Percentiles rank a stretch among this genome's conserved stretches.
These are phyloP conservation scores for Curvularia sp. DNA, from an alignment of 2,329 filamentous ascomycete species.

Conservation along the genomic window DNA sequence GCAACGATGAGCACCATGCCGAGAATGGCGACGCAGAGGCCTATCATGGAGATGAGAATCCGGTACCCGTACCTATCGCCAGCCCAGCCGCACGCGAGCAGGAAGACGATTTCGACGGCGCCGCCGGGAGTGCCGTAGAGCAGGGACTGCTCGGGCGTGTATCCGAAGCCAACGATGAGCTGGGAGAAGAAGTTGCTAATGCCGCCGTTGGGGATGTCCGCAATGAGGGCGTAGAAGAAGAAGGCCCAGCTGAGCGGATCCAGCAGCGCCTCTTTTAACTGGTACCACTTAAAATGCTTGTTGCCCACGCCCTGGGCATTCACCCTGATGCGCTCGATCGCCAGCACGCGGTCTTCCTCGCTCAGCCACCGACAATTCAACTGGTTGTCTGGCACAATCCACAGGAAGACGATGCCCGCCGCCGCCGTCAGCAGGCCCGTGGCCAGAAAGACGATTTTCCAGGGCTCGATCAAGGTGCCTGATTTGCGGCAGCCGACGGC, in stretches of 20 bases:
- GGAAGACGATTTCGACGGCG: constrained; percentile 67
- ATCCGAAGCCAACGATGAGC: constrained; percentile 70
- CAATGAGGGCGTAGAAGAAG: constrained; percentile 63
- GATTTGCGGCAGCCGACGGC: constrained; percentile 62
- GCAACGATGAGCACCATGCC: constrained; percentile 71
- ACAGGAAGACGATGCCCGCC: constrained; percentile 55
- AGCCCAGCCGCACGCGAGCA: constrained; percentile 64
- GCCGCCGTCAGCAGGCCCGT: constrained; percentile 54
- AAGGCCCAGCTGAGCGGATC: constrained; percentile 69
- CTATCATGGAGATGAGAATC: constrained; percentile 62
- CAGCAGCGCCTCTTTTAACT: constrained; percentile 66
- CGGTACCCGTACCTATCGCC: constrained; percentile 65
- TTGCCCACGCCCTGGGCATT: constrained; percentile 80
- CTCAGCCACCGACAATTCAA: constrained; percentile 69
- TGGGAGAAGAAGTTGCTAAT: constrained; percentile 69
- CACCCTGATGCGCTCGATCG: constrained; percentile 72
- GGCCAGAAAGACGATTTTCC: constrained; percentile 66
- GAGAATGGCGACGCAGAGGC: constrained; percentile 62
- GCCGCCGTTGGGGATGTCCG: constrained; percentile 66
- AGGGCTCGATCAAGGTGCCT: constrained; percentile 66
- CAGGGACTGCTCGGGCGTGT: constrained; percentile 67
- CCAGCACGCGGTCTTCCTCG: constrained; percentile 70
- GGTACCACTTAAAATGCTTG: constrained; percentile 71
- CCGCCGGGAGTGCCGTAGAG: constrained; percentile 71
- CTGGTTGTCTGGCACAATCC: constrained; percentile 64